Base-by-base conservation (phyloP, 306 rosid genomes). In the Quercus cerris region DNA sequence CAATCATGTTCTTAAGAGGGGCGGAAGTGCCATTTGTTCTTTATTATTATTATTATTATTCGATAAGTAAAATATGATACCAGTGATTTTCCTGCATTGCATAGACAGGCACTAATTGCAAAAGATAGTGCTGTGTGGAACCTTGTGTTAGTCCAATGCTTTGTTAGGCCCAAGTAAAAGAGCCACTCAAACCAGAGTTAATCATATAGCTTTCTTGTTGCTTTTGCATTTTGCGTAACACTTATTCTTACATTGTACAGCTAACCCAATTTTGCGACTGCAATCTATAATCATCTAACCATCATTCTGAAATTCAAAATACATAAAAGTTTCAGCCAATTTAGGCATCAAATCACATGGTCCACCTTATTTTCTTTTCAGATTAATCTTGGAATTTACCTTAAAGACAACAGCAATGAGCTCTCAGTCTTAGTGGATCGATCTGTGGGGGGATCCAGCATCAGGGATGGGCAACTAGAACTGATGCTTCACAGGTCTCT, bases 401-500 rank as follows among this genome's bases (percentile, higher is more conserved):
- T 82, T 71, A 88, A 82, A 73, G 97, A 92, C 70, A 63, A 84
- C 74, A 85, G 62, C 18, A 87, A 56, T 55, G 97, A 92, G 86
- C 77, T 92, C 14, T 92, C 97, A 35, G 81, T 90, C 46, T 82
- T 92, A 81, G 95, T 89, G 9, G 97, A 92, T 84, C 87, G 97
- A 79, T 85, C 97, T 58, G 87, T 92, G 5, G 97, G 95, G 30
- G 97, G 95, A 22, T 87, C 97, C 66, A 92, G 97, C 88, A 77
- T 92, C 35, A 73, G 49, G 69, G 95, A 92, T 85, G 95, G 97
- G 11, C 90, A 92, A 81, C 5, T 89, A 74, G 97, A 92, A 80
- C 87, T 92, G 70, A 92, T 92, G 95, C 78, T 90, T 84, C 97
- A 92, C 73, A 90, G 97, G 97, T 92, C 82, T 83, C 78, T 56